Evolutionary conservation across 768 basidiomycete genomes (phyloP), one percentile per base, ranked within the genome.

Genomic region (Pleurotus platypus): DNA sequence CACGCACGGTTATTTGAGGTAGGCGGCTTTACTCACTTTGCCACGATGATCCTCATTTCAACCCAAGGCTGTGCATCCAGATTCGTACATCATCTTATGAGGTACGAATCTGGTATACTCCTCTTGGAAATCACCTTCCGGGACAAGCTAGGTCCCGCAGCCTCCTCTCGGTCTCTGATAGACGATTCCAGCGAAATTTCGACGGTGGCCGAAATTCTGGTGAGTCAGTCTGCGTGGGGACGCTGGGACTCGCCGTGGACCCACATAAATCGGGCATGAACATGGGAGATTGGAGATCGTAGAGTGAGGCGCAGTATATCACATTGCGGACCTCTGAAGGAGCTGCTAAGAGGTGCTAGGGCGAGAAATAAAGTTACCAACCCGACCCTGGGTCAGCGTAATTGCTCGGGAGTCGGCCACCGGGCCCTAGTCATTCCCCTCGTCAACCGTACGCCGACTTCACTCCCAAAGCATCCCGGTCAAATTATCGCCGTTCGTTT

Each of bases 11-110:
- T 39, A 42, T 39, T 18, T 40, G 51, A 54, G 51, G 51, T 18
- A 40, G 42, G 50, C 50, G 27, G 35, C 51, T 42, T 54, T 39
- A 20, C 38, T 42, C 37, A 54, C 12, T 54, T 54, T 54, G 51
- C 51, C 51, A 54, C 51, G 51, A 48, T 48, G 46, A 54, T 54
- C 51, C 51, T 54, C 51, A 54, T 54, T 54, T 54, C 51, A 54
- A 54, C 51, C 51, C 51, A 54, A 54, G 51, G 51, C 51, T 54
- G 51, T 54, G 51, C 51, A 54, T 54, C 37, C 51, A 26, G 30
- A 35, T 35, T 35, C 30, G 30, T 35, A 2, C 30, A 35, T 35
- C 51, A 42, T 54, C 51, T 43, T 54, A 54, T 54, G 49, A 54
- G 51, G 51, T 42, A 43, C 51, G 18, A 54, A 40, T 18, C 49